Conservation (phyloP, 1,284 basidiomycete genomes). For the Moesziomyces globuligerus region DNA sequence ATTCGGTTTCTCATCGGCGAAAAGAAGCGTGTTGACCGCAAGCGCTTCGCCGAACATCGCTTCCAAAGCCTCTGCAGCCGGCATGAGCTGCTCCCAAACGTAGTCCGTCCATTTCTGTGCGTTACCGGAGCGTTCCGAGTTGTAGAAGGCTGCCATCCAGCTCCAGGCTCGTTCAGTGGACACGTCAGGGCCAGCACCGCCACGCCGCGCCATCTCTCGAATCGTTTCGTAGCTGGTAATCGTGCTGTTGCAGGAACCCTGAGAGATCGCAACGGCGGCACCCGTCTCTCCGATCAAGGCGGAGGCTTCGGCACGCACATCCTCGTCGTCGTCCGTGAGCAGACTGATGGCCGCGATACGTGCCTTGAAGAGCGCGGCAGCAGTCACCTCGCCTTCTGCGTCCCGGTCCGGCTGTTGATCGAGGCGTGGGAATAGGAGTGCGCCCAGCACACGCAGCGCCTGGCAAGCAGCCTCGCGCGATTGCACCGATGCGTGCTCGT, state of each 20-base stretch:
- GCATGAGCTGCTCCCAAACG: constrained; percentile 32
- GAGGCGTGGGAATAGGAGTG: constrained; percentile 25
- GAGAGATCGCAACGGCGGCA: constrained; percentile 1
- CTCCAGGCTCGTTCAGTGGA: constrained; percentile 46
- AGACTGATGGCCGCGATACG: constrained; percentile 41
- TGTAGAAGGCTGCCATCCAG: constrained; percentile 47
- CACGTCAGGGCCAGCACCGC: constrained; percentile 38
- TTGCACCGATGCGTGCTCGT: constrained; percentile 46
- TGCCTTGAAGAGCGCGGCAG: constrained; percentile 24
- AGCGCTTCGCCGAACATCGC: constrained; percentile 35
- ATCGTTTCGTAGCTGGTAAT: constrained; percentile 26
- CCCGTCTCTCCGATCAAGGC: constrained; percentile 45
- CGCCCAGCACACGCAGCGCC: constrained; percentile 25
- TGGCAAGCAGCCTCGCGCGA: constrained; percentile 43
- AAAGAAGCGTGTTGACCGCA: constrained; percentile 33
- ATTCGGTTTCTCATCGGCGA: constrained; percentile 54
- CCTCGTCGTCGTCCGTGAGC: constrained; percentile 51
- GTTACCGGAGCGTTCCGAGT: background rate
- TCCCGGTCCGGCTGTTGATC: background rate
- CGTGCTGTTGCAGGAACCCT: background rate
- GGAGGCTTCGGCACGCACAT: constrained; percentile 46
- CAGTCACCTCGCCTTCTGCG: background rate
- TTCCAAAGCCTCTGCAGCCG: constrained; percentile 10
- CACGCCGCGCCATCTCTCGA: constrained; percentile 26
- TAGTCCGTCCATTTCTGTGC: constrained; percentile 25